phyloP scores from a whole-genome alignment of 1,139 yeast genomes.

The Lodderomyces theae region DNA sequence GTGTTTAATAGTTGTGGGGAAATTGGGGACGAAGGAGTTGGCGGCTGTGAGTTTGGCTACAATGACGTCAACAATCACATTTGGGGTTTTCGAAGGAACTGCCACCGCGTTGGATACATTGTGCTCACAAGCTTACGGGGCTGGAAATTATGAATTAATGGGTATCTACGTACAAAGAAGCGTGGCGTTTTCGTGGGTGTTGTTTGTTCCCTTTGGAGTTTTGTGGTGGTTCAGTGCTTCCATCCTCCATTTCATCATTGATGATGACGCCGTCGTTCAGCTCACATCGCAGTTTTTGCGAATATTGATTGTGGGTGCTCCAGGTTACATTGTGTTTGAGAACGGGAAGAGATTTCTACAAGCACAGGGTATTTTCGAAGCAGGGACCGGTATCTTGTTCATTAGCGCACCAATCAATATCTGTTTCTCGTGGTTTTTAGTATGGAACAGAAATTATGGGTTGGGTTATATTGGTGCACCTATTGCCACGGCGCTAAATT shows the following conservation, averaged over 20 bases:
- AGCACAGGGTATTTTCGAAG: constrained; percentile 91
- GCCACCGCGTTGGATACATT: constrained; percentile 85
- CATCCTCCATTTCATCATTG: constrained; percentile 51
- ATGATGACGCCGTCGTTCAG: constrained; percentile 56
- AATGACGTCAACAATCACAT: constrained; percentile 83
- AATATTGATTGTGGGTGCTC: constrained; percentile 71
- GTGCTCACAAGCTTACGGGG: constrained; percentile 82
- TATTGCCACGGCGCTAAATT: constrained; percentile 65
- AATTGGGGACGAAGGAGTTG: constrained; percentile 64
- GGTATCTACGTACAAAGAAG: constrained; percentile 67
- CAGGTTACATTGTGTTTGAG: constrained; percentile 82
- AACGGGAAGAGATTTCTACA: constrained; percentile 79
- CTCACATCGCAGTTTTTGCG: constrained; percentile 66
- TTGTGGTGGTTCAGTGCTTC: constrained; percentile 66
- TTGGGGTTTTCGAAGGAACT: constrained; percentile 83
- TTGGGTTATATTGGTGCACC: constrained; percentile 73
- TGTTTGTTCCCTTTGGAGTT: constrained; percentile 60
- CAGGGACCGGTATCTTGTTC: constrained; percentile 75
- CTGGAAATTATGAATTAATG: constrained; percentile 59
- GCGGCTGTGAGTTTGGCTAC: constrained; percentile 85
- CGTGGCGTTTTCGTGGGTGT: constrained; percentile 50
- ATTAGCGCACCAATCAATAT: constrained; percentile 81
- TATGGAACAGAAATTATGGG: constrained; percentile 65
- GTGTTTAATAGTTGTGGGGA: constrained; percentile 70
- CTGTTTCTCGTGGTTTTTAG: constrained; percentile 67